These are phyloP conservation scores for Larix kaempferi DNA, from an alignment of 75 land plant species.

Conservation along the genomic window DNA sequence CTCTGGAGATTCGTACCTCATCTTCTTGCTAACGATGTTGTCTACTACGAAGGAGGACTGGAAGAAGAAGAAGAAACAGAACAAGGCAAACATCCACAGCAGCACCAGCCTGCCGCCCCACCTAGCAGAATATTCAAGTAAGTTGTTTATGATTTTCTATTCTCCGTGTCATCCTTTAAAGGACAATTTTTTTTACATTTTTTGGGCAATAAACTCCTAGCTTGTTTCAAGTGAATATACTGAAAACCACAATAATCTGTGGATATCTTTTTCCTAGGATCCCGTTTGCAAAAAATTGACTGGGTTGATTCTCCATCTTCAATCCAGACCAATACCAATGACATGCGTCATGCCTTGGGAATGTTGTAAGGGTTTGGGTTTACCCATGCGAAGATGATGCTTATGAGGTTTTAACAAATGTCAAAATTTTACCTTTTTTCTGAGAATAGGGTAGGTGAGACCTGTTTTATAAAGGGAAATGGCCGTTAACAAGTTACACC, in stretches of 20 bases:
- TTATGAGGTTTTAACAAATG: not conserved
- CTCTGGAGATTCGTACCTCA: constrained; percentile 10
- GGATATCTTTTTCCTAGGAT: not conserved
- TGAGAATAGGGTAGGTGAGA: not conserved
- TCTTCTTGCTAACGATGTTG: constrained; percentile 29
- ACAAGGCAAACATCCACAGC: not conserved
- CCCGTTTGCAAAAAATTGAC: not conserved
- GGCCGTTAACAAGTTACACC: not conserved
- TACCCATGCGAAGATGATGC: no score
- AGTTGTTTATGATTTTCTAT: not conserved
- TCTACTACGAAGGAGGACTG: not conserved
- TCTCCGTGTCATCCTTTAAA: not conserved
- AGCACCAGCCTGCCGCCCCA: constrained; percentile 3
- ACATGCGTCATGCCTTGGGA: no score
- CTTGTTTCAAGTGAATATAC: no score
- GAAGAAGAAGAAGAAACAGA: not conserved
- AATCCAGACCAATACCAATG: not conserved
- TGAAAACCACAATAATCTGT: not conserved
- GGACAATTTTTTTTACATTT: not conserved
- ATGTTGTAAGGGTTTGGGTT: no score
- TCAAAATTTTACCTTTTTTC: not conserved
- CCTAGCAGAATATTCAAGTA: constrained; percentile 1
- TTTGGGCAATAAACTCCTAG: not conserved
- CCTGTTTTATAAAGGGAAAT: not conserved
- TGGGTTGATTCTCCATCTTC: not conserved